Evolutionary conservation across 441 rosid genomes (phyloP).

Genomic region (Brassica balearica): DNA sequence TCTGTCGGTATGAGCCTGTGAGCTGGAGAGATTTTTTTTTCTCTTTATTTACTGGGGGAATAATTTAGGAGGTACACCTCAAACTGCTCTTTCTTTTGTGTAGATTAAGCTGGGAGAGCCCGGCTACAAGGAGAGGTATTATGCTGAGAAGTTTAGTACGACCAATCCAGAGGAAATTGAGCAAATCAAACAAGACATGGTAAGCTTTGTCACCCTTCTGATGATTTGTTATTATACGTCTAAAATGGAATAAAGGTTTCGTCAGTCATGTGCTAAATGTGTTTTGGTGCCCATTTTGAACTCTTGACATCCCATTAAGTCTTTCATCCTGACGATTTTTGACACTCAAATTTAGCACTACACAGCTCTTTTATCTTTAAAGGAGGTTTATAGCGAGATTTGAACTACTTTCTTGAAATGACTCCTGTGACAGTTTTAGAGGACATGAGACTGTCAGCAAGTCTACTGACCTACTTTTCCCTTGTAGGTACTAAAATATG

Average conservation of each 20-base stretch:
- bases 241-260: conserved; percentile 8
- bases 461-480: conserved; percentile 28
- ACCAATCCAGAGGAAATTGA: conserved; percentile 71
- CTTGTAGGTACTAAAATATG: conserved; percentile 84
- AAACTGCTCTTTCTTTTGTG: conserved; percentile 12
- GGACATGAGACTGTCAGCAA: conserved; percentile 13
- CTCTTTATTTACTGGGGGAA: conserved; percentile 7
- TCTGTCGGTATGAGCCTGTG: conserved; percentile 2
- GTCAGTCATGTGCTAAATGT: conserved; percentile 13
- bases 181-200: conserved; percentile 73
- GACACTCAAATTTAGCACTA: not conserved
- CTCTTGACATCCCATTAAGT: conserved; percentile 19
- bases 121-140: conserved; percentile 93
- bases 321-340: conserved; percentile 16
- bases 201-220: conserved; percentile 47
- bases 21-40: conserved; percentile 23
- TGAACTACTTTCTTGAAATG: conserved; percentile 21
- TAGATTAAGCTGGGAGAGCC: conserved; percentile 95
- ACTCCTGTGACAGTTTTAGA: not conserved
- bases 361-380: conserved; percentile 5
- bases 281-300: not conserved
- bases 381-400: not conserved
- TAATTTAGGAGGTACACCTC: conserved; percentile 12
- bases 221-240: conserved; percentile 8
- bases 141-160: conserved; percentile 77